Base-by-base conservation (phyloP, 352 stramenopile species). In the Albugo laibachii region DNA sequence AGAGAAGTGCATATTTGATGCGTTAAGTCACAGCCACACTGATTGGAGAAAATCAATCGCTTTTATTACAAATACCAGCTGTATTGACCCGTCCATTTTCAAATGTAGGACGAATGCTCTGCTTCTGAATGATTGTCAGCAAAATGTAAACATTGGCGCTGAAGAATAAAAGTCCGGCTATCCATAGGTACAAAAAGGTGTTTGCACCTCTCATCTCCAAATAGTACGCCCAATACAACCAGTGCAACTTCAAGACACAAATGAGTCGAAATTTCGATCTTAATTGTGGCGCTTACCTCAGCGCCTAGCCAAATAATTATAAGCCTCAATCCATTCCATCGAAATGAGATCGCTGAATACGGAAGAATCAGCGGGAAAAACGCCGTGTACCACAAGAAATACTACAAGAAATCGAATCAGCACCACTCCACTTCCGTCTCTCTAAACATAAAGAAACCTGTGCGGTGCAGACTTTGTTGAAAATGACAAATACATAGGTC, bases 401-500 rank as follows among this genome's bases (percentile, higher is more conserved):
- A 99, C 80, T 99, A 65, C 42, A 63, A 64, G 21, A 63, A 92
- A 48, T 79, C 87, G 18, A 94, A 81, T 54, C 77, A 79, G 49
- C 72, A 74, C 41, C 66, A 79, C 47, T 8, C 47, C 48, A 42
- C 6, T 3, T 43, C 4, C 2, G 3, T 11, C 40, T 43, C 39
- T 48, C 10, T 47, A 44, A 34, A 51, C 3, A 10, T 24, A 8
- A 24, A 19, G 8, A 15, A 61, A 88, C 78, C 67, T 92, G 79
- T 1, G 79, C 79, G 5, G 79, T 92, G 62, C 77, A 88, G 1
- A 93, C 80, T 52, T 97, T 97, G 65, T 98, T 98, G 64, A 96
- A 95, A 19, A 96, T 92, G 15, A 99, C 96, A 63, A 99, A 99
- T 1, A 97, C 61, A 67, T 97, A 95, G n/a, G 95, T 99, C 60